Base-by-base conservation (phyloP, 2,329 filamentous ascomycete genomes). In the Myriosclerotinia curreyana region DNA sequence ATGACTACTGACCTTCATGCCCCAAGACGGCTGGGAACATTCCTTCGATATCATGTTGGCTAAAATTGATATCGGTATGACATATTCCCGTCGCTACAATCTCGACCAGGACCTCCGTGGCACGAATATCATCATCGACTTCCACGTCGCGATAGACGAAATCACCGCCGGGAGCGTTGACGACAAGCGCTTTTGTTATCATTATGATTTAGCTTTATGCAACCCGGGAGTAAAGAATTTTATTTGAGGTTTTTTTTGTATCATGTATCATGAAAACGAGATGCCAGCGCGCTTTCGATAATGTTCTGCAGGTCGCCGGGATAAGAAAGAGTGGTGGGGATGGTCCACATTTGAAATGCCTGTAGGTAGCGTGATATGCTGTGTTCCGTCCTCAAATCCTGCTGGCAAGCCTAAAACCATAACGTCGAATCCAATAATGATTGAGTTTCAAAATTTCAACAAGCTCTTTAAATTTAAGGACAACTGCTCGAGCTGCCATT, bases 81-180 rank as follows among this genome's bases (percentile, higher is more conserved):
- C 76, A 76, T 22, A 77, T 60, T 1, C 75, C 75, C 0, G 75
- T 74, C 34, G 72, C 74, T 64, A 73, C 75, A 67, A 77, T 76
- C 58, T 76, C 71, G 17, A 77, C 69, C 2, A 77, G 66, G 1
- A 76, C 71, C 65, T 77, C 75, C 58, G 74, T 67, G 11, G 65
- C 65, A 38, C 61, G 64, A 31, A 70, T 49, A 12, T 66, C 36
- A 3, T 69, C 65, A 31, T 70, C 64, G 4, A 70, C 66, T 31
- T 53, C 36, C n/a, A 61, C 38, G 36, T 51, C 48, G 49, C 36
- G 48, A 34, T 61, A 61, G 38, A 40, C 15, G 25, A 61, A 61
- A n/a, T 51, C 46, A 53, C 38, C 59, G 36, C 59, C 59, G 20
- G 59, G 59, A n/a, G 38, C 40, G 17, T 38, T 28, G 25, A 61